Evolutionary conservation across 2,329 filamentous ascomycete species (phyloP).

Genomic region (Graphium sp.): DNA sequence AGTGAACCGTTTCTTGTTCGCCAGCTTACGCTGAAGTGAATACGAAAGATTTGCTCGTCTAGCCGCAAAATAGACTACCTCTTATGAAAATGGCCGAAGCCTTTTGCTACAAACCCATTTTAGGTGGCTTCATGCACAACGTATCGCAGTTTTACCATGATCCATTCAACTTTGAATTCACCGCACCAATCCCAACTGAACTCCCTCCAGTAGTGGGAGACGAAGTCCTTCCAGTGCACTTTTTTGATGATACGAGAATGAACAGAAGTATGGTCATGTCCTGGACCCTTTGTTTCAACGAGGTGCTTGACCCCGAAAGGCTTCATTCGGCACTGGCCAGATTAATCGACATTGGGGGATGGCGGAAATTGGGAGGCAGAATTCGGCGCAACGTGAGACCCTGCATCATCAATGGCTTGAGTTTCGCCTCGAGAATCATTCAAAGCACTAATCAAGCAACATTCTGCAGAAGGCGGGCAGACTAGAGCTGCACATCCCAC

Average conservation of each 20-base stretch:
- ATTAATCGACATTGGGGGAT: slow-evolving; percentile 1
- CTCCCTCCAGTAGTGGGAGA: neutral
- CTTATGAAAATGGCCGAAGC: too few species aligned
- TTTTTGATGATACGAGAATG: slow-evolving; percentile 1
- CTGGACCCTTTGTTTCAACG: slow-evolving; percentile 1
- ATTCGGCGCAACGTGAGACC: neutral
- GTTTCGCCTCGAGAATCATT: neutral
- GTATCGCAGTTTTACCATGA: too few species aligned
- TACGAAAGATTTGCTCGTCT: too few species aligned
- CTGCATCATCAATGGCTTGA: too few species aligned
- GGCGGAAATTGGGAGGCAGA: slow-evolving; percentile 1
- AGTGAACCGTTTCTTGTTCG: too few species aligned
- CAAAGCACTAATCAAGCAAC: neutral
- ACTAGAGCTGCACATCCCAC: slow-evolving; percentile 1
- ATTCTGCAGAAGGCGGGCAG: neutral
- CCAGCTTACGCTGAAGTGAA: too few species aligned
- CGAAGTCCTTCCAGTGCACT: neutral
- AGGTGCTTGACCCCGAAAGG: neutral
- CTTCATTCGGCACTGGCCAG: neutral
- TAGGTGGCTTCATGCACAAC: too few species aligned
- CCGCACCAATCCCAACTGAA: neutral
- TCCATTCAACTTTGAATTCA: too few species aligned
- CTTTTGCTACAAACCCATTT: too few species aligned
- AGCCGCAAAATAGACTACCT: too few species aligned
- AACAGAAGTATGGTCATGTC: slow-evolving; percentile 1